Conservation (phyloP, 2,329 filamentous ascomycete species). For the Colletotrichum limetticola region DNA sequence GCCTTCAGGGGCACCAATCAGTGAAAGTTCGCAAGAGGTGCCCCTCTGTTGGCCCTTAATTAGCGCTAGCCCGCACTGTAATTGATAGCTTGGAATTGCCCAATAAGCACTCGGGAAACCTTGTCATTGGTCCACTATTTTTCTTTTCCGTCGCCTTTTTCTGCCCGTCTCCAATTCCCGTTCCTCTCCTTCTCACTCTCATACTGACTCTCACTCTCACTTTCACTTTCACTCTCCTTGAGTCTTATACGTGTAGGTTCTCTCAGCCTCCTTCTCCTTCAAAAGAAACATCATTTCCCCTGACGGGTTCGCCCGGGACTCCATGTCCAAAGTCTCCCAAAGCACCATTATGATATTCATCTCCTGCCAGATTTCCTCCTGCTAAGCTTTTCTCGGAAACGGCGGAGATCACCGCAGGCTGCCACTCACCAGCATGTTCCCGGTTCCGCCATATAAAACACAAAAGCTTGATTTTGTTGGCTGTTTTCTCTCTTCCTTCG, state of each 20-base stretch:
- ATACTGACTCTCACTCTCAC: no score
- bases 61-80: conserved; percentile 24
- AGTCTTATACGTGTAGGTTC: background rate
- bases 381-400: background rate
- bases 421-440: conserved; percentile 15
- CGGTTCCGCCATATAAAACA: conserved; percentile 5
- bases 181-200: no score
- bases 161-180: background rate
- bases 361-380: background rate
- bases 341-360: background rate
- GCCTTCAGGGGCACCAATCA: background rate
- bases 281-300: background rate
- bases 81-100: conserved; percentile 9
- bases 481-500: background rate
- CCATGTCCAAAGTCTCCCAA: conserved; percentile 13
- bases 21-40: background rate
- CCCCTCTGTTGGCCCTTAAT: conserved; percentile 20
- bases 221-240: background rate
- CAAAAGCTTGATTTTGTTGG: conserved; percentile 23
- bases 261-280: background rate
- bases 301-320: background rate
- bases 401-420: conserved; percentile 7
- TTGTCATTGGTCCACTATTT: background rate
- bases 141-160: background rate
- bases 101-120: background rate